Evolutionary conservation across 257 asterid species (phyloP).

Genomic region (Vinca minor): DNA sequence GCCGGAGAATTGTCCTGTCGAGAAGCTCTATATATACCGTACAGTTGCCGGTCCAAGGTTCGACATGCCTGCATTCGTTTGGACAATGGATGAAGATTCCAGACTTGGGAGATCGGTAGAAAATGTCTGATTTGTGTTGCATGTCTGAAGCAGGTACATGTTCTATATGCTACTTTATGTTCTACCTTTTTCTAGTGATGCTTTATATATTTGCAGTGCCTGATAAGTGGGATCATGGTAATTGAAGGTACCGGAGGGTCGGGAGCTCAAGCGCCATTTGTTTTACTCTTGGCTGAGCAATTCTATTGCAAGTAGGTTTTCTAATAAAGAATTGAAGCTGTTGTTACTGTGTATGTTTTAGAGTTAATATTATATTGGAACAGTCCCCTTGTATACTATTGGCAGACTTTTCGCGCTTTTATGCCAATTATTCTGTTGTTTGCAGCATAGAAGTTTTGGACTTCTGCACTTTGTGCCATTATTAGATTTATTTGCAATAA

Average conservation of each 20-base stretch:
- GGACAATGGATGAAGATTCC: slow-evolving; percentile 58
- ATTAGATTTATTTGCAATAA: slow-evolving; percentile 14
- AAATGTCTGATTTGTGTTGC: slow-evolving; percentile 6
- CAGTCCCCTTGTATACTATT: slow-evolving; percentile 24
- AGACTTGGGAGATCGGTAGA: not conserved
- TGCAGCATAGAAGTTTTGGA: slow-evolving; percentile 8
- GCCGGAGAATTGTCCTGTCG: slow-evolving; percentile 68
- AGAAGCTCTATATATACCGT: slow-evolving; percentile 70
- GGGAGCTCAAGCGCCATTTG: slow-evolving; percentile 44
- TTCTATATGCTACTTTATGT: slow-evolving; percentile 17
- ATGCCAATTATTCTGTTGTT: slow-evolving; percentile 5
- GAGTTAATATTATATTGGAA: slow-evolving; percentile 9
- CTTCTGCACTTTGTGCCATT: slow-evolving; percentile 5
- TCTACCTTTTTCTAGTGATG: slow-evolving; percentile 27
- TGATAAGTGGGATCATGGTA: slow-evolving; percentile 20
- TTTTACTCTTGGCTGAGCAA: slow-evolving; percentile 56
- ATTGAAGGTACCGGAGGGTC: slow-evolving; percentile 15
- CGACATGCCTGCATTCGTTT: slow-evolving; percentile 81
- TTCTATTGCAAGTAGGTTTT: slow-evolving; percentile 22
- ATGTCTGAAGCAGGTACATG: slow-evolving; percentile 33
- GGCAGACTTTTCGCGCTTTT: slow-evolving; percentile 17
- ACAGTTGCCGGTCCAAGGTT: slow-evolving; percentile 73
- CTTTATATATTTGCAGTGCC: slow-evolving; percentile 32
- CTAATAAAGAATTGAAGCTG: slow-evolving; percentile 29
- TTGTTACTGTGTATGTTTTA: slow-evolving; percentile 18